Evolutionary conservation across 257 asterid species (phyloP).

Genomic region (Prunella vulgaris): DNA sequence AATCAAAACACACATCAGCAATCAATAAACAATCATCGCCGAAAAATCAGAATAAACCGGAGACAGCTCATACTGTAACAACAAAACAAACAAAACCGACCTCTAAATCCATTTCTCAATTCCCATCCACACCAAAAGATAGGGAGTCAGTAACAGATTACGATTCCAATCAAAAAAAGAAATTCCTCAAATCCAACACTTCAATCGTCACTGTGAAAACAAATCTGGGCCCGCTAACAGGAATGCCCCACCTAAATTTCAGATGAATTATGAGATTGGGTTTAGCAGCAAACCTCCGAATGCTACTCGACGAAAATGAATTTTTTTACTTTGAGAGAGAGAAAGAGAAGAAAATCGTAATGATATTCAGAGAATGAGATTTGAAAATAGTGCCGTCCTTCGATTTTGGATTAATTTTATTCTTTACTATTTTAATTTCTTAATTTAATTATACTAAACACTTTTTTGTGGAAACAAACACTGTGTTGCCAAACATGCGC

Average conservation of each 20-base stretch:
- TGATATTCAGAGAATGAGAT: constrained; percentile 14
- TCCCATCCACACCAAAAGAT: neutral
- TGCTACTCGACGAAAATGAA: constrained; percentile 13
- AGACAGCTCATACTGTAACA: constrained; percentile 12
- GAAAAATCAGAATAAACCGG: neutral
- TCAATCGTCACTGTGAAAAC: constrained; percentile 15
- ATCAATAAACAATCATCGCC: constrained; percentile 9
- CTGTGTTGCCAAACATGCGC: constrained; percentile 33
- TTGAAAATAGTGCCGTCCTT: constrained; percentile 18
- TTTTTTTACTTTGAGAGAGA: constrained; percentile 10
- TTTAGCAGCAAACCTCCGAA: constrained; percentile 25
- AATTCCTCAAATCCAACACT: constrained; percentile 17
- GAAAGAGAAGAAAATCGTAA: neutral
- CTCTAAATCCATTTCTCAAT: constrained; percentile 12
- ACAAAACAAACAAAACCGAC: neutral
- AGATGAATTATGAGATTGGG: constrained; percentile 16
- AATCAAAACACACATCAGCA: constrained; percentile 19
- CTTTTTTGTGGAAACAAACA: neutral
- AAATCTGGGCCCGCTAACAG: constrained; percentile 43
- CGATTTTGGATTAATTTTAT: constrained; percentile 8
- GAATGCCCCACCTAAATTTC: constrained; percentile 25
- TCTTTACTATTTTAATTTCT: neutral
- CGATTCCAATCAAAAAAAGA: constrained; percentile 14
- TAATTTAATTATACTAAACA: neutral
- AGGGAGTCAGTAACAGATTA: constrained; percentile 8